phyloP scores from a whole-genome alignment of 306 rosid genomes.

The Gynostemma pentaphyllum region DNA sequence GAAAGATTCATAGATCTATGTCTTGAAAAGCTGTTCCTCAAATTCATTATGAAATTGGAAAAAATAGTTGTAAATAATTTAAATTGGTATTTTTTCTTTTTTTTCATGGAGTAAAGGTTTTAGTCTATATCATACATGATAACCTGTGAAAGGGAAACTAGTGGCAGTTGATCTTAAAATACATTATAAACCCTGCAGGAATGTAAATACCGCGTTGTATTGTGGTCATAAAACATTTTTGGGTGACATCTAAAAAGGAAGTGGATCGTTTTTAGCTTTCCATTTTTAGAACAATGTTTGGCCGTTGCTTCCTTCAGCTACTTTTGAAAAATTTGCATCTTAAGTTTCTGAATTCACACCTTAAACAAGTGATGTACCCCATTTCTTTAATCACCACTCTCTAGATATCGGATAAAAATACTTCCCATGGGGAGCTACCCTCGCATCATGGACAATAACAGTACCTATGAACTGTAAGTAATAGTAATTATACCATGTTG shows the following conservation, averaged over 20 bases:
- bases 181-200: background rate
- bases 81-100: background rate
- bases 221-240: background rate
- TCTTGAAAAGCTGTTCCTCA: background rate
- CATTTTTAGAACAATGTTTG: background rate
- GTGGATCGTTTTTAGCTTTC: background rate
- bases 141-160: background rate
- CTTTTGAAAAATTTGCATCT: background rate
- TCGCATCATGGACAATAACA: slow-evolving; percentile 71
- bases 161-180: background rate
- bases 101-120: too few species aligned
- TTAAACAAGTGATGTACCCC: background rate
- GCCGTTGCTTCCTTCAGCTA: background rate
- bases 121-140: too few species aligned
- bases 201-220: background rate
- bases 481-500: background rate
- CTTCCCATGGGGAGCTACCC: slow-evolving; percentile 98
- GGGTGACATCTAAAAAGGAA: background rate
- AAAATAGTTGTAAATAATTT: background rate
- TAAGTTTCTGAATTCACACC: background rate
- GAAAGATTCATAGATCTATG: background rate
- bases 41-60: background rate
- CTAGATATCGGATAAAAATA: slow-evolving; percentile 82
- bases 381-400: slow-evolving; percentile 27
- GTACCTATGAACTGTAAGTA: slow-evolving; percentile 81